A percentile compares a stretch with the other conserved stretches of the same genome.
Conservation (phyloP, 2,329 filamentous ascomycete species). For the Cladosporium sp. region DNA sequence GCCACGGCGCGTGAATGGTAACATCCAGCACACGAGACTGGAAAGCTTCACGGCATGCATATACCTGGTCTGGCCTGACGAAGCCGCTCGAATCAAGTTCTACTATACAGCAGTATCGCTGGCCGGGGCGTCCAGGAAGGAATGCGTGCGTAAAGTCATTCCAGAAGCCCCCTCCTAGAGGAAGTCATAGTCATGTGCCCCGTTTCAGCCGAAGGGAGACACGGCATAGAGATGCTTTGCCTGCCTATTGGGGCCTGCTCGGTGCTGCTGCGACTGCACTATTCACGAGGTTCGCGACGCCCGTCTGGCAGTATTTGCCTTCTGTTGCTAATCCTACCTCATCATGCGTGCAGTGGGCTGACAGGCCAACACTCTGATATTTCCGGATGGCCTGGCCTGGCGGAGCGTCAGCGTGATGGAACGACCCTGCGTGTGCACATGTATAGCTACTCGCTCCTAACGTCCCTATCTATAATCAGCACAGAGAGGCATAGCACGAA, state of each 20-base stretch:
- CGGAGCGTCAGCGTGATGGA: constrained; percentile 10
- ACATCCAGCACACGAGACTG: not conserved
- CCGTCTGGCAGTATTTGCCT: not conserved
- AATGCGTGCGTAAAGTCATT: not conserved
- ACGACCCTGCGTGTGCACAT: constrained; percentile 3
- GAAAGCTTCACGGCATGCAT: constrained; percentile 9
- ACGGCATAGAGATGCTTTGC: not conserved
- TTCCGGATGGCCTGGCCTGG: not conserved
- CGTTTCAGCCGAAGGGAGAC: constrained; percentile 1
- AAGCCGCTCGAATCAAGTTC: not conserved
- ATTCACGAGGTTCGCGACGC: not conserved
- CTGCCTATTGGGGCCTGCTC: not conserved
- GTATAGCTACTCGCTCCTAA: constrained; percentile 1
- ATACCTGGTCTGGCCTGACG: not conserved
- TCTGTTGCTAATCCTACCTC: not conserved
- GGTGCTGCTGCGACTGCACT: not conserved
- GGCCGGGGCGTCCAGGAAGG: not conserved
- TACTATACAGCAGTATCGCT: not conserved
- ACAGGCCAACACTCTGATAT: constrained; percentile 9
- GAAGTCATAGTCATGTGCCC: not conserved
- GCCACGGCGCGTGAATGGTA: constrained; percentile 11
- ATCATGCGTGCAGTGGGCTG: constrained; percentile 5
- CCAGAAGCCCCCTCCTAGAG: not conserved
- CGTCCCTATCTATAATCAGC: not conserved
- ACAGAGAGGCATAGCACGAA: constrained; percentile 5